Evolutionary conservation across 2,329 filamentous ascomycete genomes (phyloP).

Genomic region (Xylariaceae sp.): DNA sequence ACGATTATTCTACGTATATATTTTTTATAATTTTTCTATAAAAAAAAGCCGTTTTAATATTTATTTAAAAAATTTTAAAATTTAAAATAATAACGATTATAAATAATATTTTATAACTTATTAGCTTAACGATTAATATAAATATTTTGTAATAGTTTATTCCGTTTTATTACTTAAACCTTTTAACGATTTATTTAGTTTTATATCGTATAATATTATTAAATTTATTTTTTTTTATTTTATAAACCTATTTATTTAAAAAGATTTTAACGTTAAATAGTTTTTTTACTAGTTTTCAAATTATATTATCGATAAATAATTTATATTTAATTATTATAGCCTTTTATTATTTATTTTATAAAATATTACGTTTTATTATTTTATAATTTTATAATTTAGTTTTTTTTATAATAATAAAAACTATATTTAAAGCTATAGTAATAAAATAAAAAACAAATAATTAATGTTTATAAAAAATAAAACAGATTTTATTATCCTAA

Average conservation of each 20-base stretch:
- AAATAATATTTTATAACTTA: conserved; percentile 8
- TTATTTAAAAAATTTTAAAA: no score
- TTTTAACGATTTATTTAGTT: conserved; percentile 7
- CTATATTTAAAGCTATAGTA: neutral
- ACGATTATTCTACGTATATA: neutral
- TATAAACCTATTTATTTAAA: conserved; percentile 8
- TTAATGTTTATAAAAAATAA: neutral
- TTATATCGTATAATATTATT: conserved; percentile 8
- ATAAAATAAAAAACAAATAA: neutral
- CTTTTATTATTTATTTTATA: conserved; percentile 6
- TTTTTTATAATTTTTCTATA: no score
- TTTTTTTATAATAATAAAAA: neutral
- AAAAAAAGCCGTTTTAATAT: no score
- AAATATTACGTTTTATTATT: neutral
- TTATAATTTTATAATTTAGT: neutral
- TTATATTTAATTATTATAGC: neutral
- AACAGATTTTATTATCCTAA: neutral
- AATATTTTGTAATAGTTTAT: conserved; percentile 8
- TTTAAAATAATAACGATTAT: neutral
- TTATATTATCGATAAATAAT: conserved; percentile 5
- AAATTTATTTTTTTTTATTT: conserved; percentile 5
- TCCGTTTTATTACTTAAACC: conserved; percentile 6
- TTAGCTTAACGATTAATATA: conserved; percentile 7
- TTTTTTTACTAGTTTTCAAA: conserved; percentile 4
- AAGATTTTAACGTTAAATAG: conserved; percentile 2